Evolutionary conservation across 1,284 basidiomycete genomes (phyloP), one percentile per base, ranked within the genome.

Genomic region (Cerioporus squamosus): DNA sequence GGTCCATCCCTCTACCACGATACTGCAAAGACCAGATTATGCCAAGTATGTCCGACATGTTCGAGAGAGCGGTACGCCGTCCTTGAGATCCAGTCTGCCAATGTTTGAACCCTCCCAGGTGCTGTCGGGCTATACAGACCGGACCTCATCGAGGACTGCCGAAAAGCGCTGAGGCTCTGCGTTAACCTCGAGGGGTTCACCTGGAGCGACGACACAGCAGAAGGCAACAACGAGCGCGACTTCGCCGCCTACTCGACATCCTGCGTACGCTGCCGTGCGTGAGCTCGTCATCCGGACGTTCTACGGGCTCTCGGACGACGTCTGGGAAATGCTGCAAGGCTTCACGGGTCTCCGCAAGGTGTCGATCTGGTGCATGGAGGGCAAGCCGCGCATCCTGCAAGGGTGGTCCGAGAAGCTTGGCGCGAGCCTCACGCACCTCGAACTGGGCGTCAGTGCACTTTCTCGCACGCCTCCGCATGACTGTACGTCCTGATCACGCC

Each of bases 351-450:
- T 90, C 22, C 67, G 70, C 29, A 82, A 79, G 61, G 74, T 90
- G 26, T 81, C 81, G 3, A 75, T 90, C 31, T 89, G 87, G 84
- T 87, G 83, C 59, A 83, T 89, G 77, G 79, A 86, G 57, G 86
- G 86, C 2, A 84, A 83, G 29, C 85, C 86, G 20, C 77, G 81
- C 26, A 81, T 85, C 15, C 71, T 88, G 29, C 81, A 84, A 64
- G 83, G 83, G 29, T 88, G 87, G 87, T 79, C 81, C 7, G 79
- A 78, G 55, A 71, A 69, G 5, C 77, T 89, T 9, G 79, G 84
- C 20, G 70, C 67, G 59, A 83, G 81, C 3, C 76, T 90, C 50
- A 85, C 81, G 29, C 77, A 83, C 66, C 75, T 90, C n/a, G 87
- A 90, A 66, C 75, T 90, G 60, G 84, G 85, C 36, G 86, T 89